Evolutionary conservation across 2,329 filamentous ascomycete genomes (phyloP), one percentile per base, ranked within the genome.

Genomic region (Elsinoe necatrix): DNA sequence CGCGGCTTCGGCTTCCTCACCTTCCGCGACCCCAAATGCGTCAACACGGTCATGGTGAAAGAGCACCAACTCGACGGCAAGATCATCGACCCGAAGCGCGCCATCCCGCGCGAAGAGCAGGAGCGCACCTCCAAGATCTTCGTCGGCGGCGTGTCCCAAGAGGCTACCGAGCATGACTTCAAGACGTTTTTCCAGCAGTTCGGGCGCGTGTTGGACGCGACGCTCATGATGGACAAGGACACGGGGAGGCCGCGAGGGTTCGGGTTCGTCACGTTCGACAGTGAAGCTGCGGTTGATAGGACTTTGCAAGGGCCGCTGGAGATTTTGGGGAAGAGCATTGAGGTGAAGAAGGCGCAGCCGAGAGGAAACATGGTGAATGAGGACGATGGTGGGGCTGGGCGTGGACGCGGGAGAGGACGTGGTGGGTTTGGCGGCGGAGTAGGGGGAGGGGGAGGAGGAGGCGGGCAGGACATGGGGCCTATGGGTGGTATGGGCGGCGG

Each of bases 201-300:
- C 66, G 93, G 93, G 25, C 85, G 92, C 60, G 93, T 98, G 18
- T 86, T 98, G 37, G 93, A 98, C 73, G 93, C 93, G 1, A 98
- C 93, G 0, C 82, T 98, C 1, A 98, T 98, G 93, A 98, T 98
- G 84, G 93, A 98, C 71, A 98, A 98, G 73, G 93, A 98, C 71
- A 98, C 93, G 0, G 93, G 93, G n/a, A 83, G 93, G 39, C 93
- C 93, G 2, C 82, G 93, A 67, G 93, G 93, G 1, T 98, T 98
- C 67, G 93, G 93, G 12, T 98, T 98, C 70, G 93, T 98, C 55
- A 98, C 93, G 0, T 98, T 98, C 65, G 93, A 98, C 72, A 95
- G 86, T 63, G 93, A 98, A 67, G 85, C 89, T 14, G 93, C 93
- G 16, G 93, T 98, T 43, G 93, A 98, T 62, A 87, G 88, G 31